Evolutionary conservation across 768 basidiomycete genomes (phyloP).

Genomic region (Amanita thiersii): DNA sequence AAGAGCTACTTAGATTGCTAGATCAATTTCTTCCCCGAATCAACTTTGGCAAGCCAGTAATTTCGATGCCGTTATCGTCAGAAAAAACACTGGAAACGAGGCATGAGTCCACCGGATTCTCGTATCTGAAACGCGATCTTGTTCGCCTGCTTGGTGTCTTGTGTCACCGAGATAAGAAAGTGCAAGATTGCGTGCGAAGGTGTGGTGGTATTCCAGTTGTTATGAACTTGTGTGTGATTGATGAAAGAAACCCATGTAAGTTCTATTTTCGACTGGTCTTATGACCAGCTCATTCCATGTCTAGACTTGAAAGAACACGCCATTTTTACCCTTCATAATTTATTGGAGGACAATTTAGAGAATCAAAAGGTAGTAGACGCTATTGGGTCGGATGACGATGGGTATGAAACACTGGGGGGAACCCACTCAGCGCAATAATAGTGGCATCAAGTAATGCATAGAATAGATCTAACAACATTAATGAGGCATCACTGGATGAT

Average conservation of each 20-base stretch:
- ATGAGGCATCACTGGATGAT: not conserved
- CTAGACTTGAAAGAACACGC: conserved; percentile 90
- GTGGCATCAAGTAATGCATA: too few species aligned
- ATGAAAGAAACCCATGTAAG: conserved; percentile 91
- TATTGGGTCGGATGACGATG: conserved; percentile 54
- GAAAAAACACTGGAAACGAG: conserved; percentile 10
- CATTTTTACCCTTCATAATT: conserved; percentile 72
- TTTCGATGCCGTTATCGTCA: conserved; percentile 17
- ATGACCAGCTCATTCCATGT: conserved; percentile 10
- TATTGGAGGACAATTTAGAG: conserved; percentile 67
- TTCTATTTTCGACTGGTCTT: conserved; percentile 16
- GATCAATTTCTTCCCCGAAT: conserved; percentile 82
- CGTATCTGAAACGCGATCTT: conserved; percentile 81
- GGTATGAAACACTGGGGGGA: conserved; percentile 30
- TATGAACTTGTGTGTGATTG: conserved; percentile 83
- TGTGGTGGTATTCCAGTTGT: conserved; percentile 74
- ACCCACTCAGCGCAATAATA: too few species aligned
- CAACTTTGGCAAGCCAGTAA: conserved; percentile 63
- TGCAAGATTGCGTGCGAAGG: conserved; percentile 68
- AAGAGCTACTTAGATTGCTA: conserved; percentile 71
- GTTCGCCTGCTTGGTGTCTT: conserved; percentile 83
- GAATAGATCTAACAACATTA: too few species aligned
- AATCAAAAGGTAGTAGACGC: conserved; percentile 77
- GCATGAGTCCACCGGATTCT: conserved; percentile 52
- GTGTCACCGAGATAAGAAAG: conserved; percentile 49